Conservation (phyloP, 2,329 filamentous ascomycete genomes). For the Dactylonectria macrodidyma region DNA sequence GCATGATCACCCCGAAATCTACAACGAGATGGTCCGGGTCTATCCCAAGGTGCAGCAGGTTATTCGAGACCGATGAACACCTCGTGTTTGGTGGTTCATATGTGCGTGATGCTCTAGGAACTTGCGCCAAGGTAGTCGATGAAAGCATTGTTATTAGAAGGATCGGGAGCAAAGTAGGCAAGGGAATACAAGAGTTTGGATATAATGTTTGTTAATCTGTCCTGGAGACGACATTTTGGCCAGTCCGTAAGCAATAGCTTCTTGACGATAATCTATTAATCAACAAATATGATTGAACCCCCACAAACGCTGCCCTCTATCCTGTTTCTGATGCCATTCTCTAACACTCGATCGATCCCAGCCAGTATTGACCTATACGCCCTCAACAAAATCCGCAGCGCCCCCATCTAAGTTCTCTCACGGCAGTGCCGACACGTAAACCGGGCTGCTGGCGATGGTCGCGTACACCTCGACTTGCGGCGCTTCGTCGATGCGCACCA, state of each 20-base stretch:
- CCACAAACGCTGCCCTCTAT: neutral
- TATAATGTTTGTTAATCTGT: constrained; percentile 3
- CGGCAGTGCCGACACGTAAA: constrained; percentile 11
- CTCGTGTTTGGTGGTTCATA: neutral
- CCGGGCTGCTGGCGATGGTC: neutral
- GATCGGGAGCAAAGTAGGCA: neutral
- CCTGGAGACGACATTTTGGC: constrained; percentile 9
- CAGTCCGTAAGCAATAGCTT: constrained; percentile 5
- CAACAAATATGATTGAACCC: neutral
- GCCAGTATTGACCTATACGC: neutral
- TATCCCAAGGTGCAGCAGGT: constrained; percentile 89
- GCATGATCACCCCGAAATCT: constrained; percentile 85
- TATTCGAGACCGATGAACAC: constrained; percentile 63
- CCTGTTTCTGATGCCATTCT: neutral
- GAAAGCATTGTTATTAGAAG: constrained; percentile 18
- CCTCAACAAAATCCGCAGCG: neutral
- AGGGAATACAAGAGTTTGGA: neutral
- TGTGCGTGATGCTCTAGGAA: neutral
- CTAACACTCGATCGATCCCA: no score
- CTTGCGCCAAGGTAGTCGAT: constrained; percentile 27
- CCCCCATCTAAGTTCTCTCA: neutral
- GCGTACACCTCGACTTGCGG: constrained; percentile 13
- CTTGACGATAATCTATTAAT: constrained; percentile 8
- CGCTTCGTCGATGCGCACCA: constrained; percentile 7
- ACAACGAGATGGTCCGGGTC: constrained; percentile 81